Percentiles rank a stretch among this genome's conserved stretches.
These are phyloP conservation scores for Leptosphaerulina australis DNA, from an alignment of 2,329 filamentous ascomycete species.

Conservation along the genomic window DNA sequence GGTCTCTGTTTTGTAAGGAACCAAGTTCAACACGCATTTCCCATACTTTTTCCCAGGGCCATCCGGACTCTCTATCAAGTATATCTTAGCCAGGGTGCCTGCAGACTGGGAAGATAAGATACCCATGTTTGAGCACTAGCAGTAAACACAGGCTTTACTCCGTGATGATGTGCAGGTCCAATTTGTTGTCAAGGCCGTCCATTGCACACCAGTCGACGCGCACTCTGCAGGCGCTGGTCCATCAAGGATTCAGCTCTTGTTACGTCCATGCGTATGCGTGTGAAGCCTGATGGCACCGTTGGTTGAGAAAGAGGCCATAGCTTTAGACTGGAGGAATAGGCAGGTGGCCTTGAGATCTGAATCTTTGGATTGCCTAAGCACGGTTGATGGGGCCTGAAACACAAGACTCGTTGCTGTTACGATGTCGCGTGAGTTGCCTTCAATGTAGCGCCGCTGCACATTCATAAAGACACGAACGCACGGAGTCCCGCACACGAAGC, in stretches of 20 bases:
- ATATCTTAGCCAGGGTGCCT: conserved; percentile 23
- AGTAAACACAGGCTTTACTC: conserved; percentile 40
- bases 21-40: conserved; percentile 36
- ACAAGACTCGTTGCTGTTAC: conserved; percentile 1
- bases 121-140: conserved; percentile 40
- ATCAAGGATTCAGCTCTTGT: conserved; percentile 12
- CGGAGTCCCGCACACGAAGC: conserved; percentile 3
- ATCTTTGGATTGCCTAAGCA: background rate
- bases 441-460: background rate
- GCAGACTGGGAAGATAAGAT: conserved; percentile 13
- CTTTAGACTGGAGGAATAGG: background rate
- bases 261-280: conserved; percentile 4
- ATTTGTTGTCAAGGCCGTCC: conserved; percentile 41
- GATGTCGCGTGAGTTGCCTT: conserved; percentile 10
- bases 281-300: conserved; percentile 6
- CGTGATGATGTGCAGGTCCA: conserved; percentile 40
- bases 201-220: conserved; percentile 21
- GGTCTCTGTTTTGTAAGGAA: conserved; percentile 40
- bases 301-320: conserved; percentile 5
- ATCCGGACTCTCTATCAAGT: conserved; percentile 31
- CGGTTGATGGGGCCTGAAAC: conserved; percentile 3
- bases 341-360: background rate
- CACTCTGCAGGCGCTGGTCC: conserved; percentile 1
- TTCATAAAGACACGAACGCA: conserved; percentile 9
- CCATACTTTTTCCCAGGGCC: conserved; percentile 39